Base-by-base conservation (phyloP, 23 red algal species). In the Pyropia yezoensis region DNA sequence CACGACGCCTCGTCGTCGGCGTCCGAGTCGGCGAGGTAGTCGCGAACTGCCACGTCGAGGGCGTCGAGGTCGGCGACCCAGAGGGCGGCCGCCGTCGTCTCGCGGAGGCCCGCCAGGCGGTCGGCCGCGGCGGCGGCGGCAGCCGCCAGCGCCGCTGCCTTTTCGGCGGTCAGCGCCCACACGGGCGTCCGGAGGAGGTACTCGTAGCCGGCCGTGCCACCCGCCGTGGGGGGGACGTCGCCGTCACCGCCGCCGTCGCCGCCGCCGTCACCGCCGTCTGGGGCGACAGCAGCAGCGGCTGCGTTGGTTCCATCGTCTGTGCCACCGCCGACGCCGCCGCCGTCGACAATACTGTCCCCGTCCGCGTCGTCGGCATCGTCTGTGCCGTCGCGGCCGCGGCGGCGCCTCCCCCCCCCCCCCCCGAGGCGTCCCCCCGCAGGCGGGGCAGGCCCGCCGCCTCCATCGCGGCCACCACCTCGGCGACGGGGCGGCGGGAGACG, bases 101-200 rank as follows among this genome's bases (percentile, higher is more conserved):
- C 19, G 19, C 33, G 47, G 26, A 66, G 63, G 20, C 7, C 33
- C 63, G 4, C 55, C 20, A 58, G 63, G 19, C 26, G 21, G 19
- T 21, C 19, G 0, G 18, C 18, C 6, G 26, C 19, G 0, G 32
- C 47, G 3, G 18, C 19, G 7, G 18, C 32, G 7, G 18, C 26
- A 1, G 18, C 47, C 4, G 19, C 18, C 32, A 66, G 63, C n/a
- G 26, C 3, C 33, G 18, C 21, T 15, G 47, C 47, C 33, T 45
- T 67, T 67, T 77, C 73, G 27, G 34, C 18, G 0, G 73, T 77
- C 33, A 77, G 73, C 53, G 30, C 34, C 73, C 32, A 63, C 24
- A 77, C 18, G 14, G 52, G 34, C 33, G 63, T 77, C 1, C 34
- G 34, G 11, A 77, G 62, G 21, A 77, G 63, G 63, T 77, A 77